Base-by-base conservation (phyloP, 176 grass and related monocot genomes). In the Musa schizocarpa region DNA sequence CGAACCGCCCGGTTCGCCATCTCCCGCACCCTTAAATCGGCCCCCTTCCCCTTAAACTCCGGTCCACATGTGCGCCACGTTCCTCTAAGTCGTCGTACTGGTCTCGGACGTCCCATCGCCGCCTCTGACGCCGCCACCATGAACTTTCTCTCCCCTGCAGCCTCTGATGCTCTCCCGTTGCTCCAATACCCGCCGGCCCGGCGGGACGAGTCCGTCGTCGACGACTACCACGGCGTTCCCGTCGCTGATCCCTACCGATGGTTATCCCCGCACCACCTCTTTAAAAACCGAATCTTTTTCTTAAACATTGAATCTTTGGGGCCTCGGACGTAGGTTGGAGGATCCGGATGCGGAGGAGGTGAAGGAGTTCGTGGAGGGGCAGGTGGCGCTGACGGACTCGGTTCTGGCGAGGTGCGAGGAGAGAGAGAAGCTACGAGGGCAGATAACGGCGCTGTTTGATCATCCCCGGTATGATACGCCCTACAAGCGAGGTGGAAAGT, bases 181-280 rank as follows among this genome's bases (percentile, higher is more conserved):
- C 89, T 92, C 66, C 63, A 64, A 9, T 96, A 96, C 81, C 89
- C 89, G 26, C 50, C 87, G 0, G 81, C 74, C 50, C 83, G 85
- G 64, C 87, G 89, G 11, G 89, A 96, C 74, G 81, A 74, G 17
- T 90, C 93, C 16, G 80, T 92, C 23, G 77, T 85, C 54, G 89
- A 92, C 74, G 9, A 16, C 26, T 92, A 90, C 83, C 90, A 92
- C 71, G 87, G 89, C 50, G 85, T 85, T 58, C 76, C 55, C 64
- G 76, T 96, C 62, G 29, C 85, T 19, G 93, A 96, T 77, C 93
- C 89, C 1, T 96, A 96, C 55, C 89, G 87, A 81, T 96, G 93
- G 93, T 88, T 54, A 88, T 85, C 66, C 26, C 7, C 50, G 9
- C 2, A 19, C 5, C 17, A n/a, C 19, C 10, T 62, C 3, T 59